Conservation (phyloP, 768 basidiomycete species). For the Tubosaeta sp. region DNA sequence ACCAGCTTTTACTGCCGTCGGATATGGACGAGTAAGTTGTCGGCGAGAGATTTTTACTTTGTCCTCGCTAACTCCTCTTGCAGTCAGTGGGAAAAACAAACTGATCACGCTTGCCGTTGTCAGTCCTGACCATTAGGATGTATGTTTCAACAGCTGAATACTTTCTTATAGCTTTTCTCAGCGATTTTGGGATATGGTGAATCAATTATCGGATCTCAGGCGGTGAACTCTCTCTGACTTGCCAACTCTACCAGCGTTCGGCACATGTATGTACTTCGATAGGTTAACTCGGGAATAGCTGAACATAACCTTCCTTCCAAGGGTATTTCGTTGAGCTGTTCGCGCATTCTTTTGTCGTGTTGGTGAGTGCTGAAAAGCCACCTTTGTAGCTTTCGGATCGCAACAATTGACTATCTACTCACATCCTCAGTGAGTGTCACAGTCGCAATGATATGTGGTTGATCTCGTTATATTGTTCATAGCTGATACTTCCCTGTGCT, state of each 20-base stretch:
- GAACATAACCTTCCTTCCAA: background rate
- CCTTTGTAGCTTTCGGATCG: background rate
- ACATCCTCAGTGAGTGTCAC: background rate
- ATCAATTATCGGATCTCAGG: background rate
- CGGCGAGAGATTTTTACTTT: background rate
- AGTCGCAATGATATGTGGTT: background rate
- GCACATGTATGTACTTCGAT: constrained; percentile 5
- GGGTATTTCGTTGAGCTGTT: background rate
- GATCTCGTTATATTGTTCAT: background rate
- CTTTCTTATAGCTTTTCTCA: background rate
- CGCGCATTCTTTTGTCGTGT: background rate
- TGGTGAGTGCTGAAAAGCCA: background rate
- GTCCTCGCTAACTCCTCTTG: background rate
- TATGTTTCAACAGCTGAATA: background rate
- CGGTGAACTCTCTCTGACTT: background rate
- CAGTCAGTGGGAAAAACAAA: constrained; percentile 17
- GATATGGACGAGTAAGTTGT: constrained; percentile 12
- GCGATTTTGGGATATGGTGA: background rate
- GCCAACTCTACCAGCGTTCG: constrained; percentile 1
- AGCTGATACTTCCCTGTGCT: constrained; percentile 2
- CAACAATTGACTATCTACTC: background rate
- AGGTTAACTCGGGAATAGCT: background rate
- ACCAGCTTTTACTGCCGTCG: constrained; percentile 15
- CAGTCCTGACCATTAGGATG: background rate
- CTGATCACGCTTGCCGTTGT: constrained; percentile 6